Base-by-base conservation (phyloP, 2,329 filamentous ascomycete genomes). In the Colletotrichum sp. region DNA sequence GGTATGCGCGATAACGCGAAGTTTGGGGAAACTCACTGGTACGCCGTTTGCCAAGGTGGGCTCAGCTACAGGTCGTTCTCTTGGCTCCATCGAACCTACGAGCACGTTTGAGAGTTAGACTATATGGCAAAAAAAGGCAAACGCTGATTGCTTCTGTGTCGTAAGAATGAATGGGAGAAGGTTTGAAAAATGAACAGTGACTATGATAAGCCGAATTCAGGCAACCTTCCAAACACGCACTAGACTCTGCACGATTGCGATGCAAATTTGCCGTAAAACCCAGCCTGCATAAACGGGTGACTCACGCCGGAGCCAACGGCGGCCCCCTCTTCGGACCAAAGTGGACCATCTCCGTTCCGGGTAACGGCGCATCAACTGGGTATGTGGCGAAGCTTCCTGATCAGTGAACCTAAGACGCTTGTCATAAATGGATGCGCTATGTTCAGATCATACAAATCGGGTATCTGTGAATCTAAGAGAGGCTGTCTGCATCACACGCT, bases 401-500 rank as follows among this genome's bases (percentile, higher is more conserved):
- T 0, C n/a, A 22, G 11, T 2, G 6, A 22, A 52, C 12, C 44
- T 0, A 0, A 3, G n/a, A 52, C 1, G n/a, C 9, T n/a, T n/a
- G 2, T 52, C n/a, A 8, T 52, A 0, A 52, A 52, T 22, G 44
- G 0, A 52, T n/a, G 6, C 0, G 3, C 3, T 52, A 25, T 22
- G 22, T 22, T 52, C n/a, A 13, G n/a, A 52, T 1, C 44, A 22
- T 2, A 4, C 6, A 48, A 22, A 48, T 8, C 8, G 44, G 44
- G 44, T 52, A 52, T 52, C 44, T 25, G 0, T 22, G 44, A 63
- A 32, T 9, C 59, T 63, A 15, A 0, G 0, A 34, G 19, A 3
- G 28, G 0, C 0, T 2, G 8, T 36, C 6, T 5, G 11, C n/a
- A 2, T 36, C 8, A 32, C 59, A 63, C 44, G n/a, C 44, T 25